Evolutionary conservation across 106 monocot genomes (phyloP), one percentile per base, ranked within the genome.

Genomic region (Dendrobium catenatum): DNA sequence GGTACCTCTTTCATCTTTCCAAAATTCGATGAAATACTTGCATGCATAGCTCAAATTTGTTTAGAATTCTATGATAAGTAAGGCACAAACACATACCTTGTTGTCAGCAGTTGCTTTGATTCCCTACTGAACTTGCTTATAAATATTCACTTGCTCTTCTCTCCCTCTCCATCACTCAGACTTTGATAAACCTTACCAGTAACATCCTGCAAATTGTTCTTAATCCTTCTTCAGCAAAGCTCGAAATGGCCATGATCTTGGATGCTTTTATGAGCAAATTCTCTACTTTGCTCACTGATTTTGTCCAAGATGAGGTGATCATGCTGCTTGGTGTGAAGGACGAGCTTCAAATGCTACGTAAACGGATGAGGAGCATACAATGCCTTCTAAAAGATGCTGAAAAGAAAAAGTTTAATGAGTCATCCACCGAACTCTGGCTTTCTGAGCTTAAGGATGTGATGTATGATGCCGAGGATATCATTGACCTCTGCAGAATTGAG

Each of bases 401-500:
- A 55, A 33, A 24, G 22, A 73, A 6, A 19, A 73, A 27, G 42
- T 56, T 81, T 17, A 22, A 75, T 11, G 81, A 75, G 4, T 31
- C 74, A 5, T 26, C 74, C 5, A 26, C 75, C 55, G 51, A 42
- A 7, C 55, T 24, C n/a, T 81, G 81, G 75, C 56, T 72, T 31
- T 17, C 29, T 17, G 54, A 68, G 80, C 73, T 81, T 4, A 75
- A 55, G 41, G 81, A 81, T 22, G 73, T 73, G 48, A 73, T 80
- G 47, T 70, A 80, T 7, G 80, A 80, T n/a, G 73, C 51, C 2
- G 72, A 80, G 6, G 80, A 80, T 33, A 51, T 54, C 42, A 58
- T 81, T 24, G 75, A 81, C 8, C 81, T 81, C 42, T 75, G 75
- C 42, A 81, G 81, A 26, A 81, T 81, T 41, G 42, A 81, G 22